These are phyloP conservation scores for Penicillium arizonense DNA, from an alignment of 495 filamentous ascomycete genomes.

Conservation along the genomic window DNA sequence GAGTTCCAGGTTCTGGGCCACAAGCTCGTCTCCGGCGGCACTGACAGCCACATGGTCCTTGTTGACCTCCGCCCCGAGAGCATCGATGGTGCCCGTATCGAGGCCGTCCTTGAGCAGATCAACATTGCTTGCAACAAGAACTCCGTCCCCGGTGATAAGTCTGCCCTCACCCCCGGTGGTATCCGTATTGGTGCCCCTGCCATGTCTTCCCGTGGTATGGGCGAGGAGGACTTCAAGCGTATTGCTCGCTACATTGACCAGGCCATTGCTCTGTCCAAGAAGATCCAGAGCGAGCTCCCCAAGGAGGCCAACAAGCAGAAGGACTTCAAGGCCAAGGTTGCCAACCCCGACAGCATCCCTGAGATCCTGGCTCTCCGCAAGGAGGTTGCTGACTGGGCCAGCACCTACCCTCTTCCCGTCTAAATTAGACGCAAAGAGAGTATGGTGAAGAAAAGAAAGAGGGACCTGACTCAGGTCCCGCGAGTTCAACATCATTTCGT, in stretches of 20 bases:
- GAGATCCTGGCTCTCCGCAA: slow-evolving; percentile 81
- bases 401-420: slow-evolving; percentile 89
- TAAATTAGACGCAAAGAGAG: slow-evolving; percentile 25
- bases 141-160: slow-evolving; percentile 96
- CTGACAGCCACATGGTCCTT: slow-evolving; percentile 98
- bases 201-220: slow-evolving; percentile 94
- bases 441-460: slow-evolving; percentile 18
- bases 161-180: slow-evolving; percentile 89
- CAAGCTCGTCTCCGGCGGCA: slow-evolving; percentile 93
- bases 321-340: slow-evolving; percentile 95
- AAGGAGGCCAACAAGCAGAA: slow-evolving; percentile 99
- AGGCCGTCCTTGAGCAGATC: slow-evolving; percentile 94
- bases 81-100: slow-evolving; percentile 92
- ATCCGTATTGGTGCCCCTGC: slow-evolving; percentile 95
- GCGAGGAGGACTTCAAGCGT: slow-evolving; percentile 87
- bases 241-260: slow-evolving; percentile 88
- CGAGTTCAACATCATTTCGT: slow-evolving; percentile 35
- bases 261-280: slow-evolving; percentile 76
- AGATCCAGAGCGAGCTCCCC: slow-evolving; percentile 77
- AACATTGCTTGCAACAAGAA: slow-evolving; percentile 99
- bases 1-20: slow-evolving; percentile 73
- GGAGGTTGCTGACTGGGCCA: slow-evolving; percentile 87
- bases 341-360: slow-evolving; percentile 62
- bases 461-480: slow-evolving; percentile 12
- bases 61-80: slow-evolving; percentile 76